These are phyloP conservation scores for Pythium aristosporum DNA, from an alignment of 352 stramenopile genomes.

Conservation along the genomic window DNA sequence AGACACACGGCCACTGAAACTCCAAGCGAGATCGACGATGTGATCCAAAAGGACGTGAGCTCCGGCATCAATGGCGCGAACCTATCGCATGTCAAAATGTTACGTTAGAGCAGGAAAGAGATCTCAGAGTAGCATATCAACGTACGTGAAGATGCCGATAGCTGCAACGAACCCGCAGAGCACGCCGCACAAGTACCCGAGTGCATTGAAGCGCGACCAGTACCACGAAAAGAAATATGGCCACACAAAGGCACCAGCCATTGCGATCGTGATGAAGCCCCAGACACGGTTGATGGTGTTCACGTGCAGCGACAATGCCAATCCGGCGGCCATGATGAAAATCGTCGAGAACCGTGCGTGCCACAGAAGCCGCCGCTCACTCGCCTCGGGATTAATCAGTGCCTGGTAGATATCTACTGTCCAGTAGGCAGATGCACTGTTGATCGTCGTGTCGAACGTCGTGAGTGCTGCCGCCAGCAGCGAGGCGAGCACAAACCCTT, in stretches of 20 bases:
- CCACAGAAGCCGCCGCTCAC: conserved; percentile 58
- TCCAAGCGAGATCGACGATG: conserved; percentile 50
- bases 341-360: conserved; percentile 59
- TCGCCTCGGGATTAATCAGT: conserved; percentile 56
- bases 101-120: not conserved
- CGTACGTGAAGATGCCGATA: conserved; percentile 67
- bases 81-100: conserved; percentile 17
- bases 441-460: conserved; percentile 82
- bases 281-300: conserved; percentile 79
- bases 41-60: conserved; percentile 55
- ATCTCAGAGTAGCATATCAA: conserved; percentile 10
- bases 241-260: conserved; percentile 66
- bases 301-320: conserved; percentile 66
- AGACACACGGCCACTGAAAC: conserved; percentile 45
- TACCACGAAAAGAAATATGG: conserved; percentile 84
- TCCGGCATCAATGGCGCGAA: conserved; percentile 54
- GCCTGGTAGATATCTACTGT: conserved; percentile 83
- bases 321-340: conserved; percentile 55
- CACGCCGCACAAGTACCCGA: conserved; percentile 56
- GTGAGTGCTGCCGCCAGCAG: conserved; percentile 71
- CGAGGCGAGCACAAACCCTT: conserved; percentile 70
- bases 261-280: conserved; percentile 78
- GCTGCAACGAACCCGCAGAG: conserved; percentile 53
- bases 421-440: conserved; percentile 78
- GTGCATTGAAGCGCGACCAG: conserved; percentile 74